Evolutionary conservation across 352 stramenopile genomes (phyloP), one percentile per base, ranked within the genome.

Genomic region (Pythium utonaiense): DNA sequence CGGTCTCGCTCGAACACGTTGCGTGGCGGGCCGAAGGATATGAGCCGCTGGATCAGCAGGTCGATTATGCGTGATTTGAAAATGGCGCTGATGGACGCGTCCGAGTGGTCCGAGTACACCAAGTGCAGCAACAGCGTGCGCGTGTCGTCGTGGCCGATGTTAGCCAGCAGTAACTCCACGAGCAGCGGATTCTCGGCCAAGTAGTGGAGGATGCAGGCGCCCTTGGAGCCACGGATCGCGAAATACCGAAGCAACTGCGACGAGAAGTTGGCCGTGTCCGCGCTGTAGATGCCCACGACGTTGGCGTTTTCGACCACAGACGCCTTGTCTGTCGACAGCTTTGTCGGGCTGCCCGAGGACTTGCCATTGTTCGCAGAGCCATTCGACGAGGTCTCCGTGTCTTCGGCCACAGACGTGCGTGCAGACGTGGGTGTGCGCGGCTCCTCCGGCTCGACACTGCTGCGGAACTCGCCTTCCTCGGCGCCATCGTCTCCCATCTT

Each of bases 41-140:
- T 75, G 45, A 91, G 77, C 66, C 78, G 85, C 54, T 91, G 65
- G 63, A 95, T 80, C 51, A 95, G 64, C 57, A 86, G 86, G 50
- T 88, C 77, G 55, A 94, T 70, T 65, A 94, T 71, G 31, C 83
- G 64, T 45, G 73, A 89, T 51, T 77, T 64, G 55, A 92, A 93
- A 10, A 95, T 65, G 36, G 78, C 74, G 33, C 74, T 75, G 57
- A 95, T 92, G 50, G 80, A 57, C 40, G 65, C 80, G 31, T 93
- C 80, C 50, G 86, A 88, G 70, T 95, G 86, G 54, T 95, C 86
- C 25, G 83, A 85, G 69, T 95, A 95, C 38, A 93, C 77, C 41
- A 95, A 52, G 50, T 91, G 86, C 47, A 95, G 64, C 53, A 95
- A 51, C 45, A 92, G 56, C 33, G 78, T 88, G 34, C 83, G 80